Conservation (phyloP, 2,329 filamentous ascomycete species). For the Aspergillus proliferans region DNA sequence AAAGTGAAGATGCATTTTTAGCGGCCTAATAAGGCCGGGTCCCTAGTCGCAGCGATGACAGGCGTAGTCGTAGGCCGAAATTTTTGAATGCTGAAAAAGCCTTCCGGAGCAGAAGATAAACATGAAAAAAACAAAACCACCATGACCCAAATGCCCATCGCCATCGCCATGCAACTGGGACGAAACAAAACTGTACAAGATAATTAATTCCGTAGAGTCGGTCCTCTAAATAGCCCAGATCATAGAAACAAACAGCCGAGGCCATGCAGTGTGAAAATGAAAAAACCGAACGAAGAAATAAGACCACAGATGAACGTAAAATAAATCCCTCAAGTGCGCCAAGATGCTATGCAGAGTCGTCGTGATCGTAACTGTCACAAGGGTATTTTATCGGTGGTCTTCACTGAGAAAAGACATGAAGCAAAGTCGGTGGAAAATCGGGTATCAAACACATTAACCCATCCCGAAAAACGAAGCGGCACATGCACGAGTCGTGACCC, state of each 20-base stretch:
- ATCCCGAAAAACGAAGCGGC: conserved; percentile 4
- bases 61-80: background rate
- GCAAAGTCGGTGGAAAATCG: conserved; percentile 3
- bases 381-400: conserved; percentile 14
- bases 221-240: conserved; percentile 14
- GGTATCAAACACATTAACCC: conserved; percentile 16
- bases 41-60: background rate
- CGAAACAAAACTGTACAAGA: conserved; percentile 27
- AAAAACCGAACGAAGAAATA: conserved; percentile 12
- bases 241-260: conserved; percentile 18
- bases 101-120: background rate
- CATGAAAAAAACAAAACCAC: conserved; percentile 12
- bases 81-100: background rate
- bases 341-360: conserved; percentile 35
- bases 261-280: conserved; percentile 25
- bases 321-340: conserved; percentile 28
- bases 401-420: conserved; percentile 8
- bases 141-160: conserved; percentile 1
- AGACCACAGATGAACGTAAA: conserved; percentile 18
- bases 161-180: conserved; percentile 13
- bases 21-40: background rate
- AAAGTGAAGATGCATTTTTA: conserved; percentile 2
- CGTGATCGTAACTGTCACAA: conserved; percentile 32
- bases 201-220: conserved; percentile 21
- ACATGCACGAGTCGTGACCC: conserved; percentile 8